Conservation (phyloP, 371 early-diverging fungal genomes). For the Mortierella sp. region DNA sequence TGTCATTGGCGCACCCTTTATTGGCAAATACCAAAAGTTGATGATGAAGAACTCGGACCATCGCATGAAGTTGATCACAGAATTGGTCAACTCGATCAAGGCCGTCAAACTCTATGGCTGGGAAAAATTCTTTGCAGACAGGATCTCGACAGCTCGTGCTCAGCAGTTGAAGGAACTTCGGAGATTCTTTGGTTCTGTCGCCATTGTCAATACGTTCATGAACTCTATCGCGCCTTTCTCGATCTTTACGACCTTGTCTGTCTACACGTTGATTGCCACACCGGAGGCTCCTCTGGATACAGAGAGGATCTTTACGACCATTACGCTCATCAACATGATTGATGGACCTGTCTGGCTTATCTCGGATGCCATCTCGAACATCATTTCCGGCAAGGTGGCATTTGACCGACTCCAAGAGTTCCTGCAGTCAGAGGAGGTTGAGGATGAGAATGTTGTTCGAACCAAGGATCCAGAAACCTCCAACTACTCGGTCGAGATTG, state of each 20-base stretch:
- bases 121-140: slow-evolving; percentile 16
- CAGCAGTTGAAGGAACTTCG: slow-evolving; percentile 5
- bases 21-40: slow-evolving; percentile 31
- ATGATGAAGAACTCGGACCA: slow-evolving; percentile 15
- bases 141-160: slow-evolving; percentile 9
- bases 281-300: slow-evolving; percentile 2
- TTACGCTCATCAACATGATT: slow-evolving; percentile 11
- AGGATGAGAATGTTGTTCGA: slow-evolving; percentile 3
- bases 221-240: slow-evolving; percentile 1
- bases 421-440: slow-evolving; percentile 12
- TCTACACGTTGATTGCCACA: slow-evolving; percentile 59
- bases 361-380: slow-evolving; percentile 3
- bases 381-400: slow-evolving; percentile 4
- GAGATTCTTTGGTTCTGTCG: not conserved
- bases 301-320: slow-evolving; percentile 6
- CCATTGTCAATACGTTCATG: not conserved
- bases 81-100: slow-evolving; percentile 19
- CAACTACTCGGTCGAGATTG: slow-evolving; percentile 9
- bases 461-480: not conserved
- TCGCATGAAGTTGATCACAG: slow-evolving; percentile 22
- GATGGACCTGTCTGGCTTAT: slow-evolving; percentile 6
- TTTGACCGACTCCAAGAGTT: slow-evolving; percentile 8
- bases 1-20: slow-evolving; percentile 2
- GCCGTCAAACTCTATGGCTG: slow-evolving; percentile 14
- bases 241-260: slow-evolving; percentile 32